phyloP scores from a whole-genome alignment of 257 asterid species.

The Rhazya stricta region DNA sequence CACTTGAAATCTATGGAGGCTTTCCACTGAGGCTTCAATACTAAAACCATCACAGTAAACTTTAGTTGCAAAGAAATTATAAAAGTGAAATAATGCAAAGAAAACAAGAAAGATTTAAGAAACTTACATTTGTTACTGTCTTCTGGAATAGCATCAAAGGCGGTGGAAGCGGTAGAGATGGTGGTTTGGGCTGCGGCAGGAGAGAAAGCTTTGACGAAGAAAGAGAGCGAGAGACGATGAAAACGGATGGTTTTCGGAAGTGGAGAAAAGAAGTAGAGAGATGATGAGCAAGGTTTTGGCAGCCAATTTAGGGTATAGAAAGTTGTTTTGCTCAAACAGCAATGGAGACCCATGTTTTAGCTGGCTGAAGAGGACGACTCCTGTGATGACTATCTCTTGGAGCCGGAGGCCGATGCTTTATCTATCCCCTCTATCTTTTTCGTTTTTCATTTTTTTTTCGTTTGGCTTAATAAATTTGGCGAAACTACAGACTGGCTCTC shows the following conservation, averaged over 20 bases:
- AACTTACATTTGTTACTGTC: constrained; percentile 41
- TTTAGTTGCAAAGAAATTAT: background rate
- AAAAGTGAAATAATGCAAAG: background rate
- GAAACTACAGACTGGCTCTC: too few species aligned
- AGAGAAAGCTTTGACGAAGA: constrained; percentile 45
- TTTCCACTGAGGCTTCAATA: constrained; percentile 75
- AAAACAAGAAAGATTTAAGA: background rate
- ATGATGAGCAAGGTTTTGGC: constrained; percentile 25
- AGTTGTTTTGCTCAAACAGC: constrained; percentile 25
- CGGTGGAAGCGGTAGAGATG: constrained; percentile 11
- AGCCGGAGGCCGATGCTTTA: background rate
- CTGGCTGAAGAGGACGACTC: background rate
- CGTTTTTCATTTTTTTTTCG: background rate
- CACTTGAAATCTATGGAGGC: constrained; percentile 91
- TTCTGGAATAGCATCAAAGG: constrained; percentile 19
- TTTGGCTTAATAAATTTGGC: too few species aligned
- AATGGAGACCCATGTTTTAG: too few species aligned
- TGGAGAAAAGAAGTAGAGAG: constrained; percentile 29
- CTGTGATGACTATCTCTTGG: background rate
- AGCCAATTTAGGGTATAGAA: constrained; percentile 33
- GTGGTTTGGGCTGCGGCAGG: constrained; percentile 38
- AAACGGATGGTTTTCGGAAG: constrained; percentile 25
- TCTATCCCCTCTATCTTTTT: background rate
- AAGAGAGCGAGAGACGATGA: constrained; percentile 27
- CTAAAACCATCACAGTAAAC: constrained; percentile 31